Conservation (phyloP, 2,329 filamentous ascomycete species). For the Stachybotrys chartarum region DNA sequence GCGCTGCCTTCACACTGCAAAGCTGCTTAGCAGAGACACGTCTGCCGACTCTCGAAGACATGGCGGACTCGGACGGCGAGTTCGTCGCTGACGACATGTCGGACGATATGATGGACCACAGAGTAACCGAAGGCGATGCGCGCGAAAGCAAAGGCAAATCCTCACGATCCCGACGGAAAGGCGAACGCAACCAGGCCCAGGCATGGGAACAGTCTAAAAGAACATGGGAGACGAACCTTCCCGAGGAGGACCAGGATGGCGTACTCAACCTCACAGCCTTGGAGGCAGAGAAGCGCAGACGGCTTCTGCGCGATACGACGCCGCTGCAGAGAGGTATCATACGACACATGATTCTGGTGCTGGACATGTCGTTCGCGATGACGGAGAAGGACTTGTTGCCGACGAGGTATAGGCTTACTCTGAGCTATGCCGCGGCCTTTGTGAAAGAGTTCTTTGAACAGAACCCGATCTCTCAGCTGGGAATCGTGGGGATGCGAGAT, state of each 20-base stretch:
- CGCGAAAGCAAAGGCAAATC: constrained; percentile 19
- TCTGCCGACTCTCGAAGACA: constrained; percentile 20
- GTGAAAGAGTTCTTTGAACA: constrained; percentile 96
- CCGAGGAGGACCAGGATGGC: constrained; percentile 66
- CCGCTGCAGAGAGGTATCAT: constrained; percentile 96
- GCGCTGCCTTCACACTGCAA: too few relatives aligned
- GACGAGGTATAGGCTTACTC: constrained; percentile 72
- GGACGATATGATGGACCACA: constrained; percentile 51
- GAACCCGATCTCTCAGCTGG: constrained; percentile 94
- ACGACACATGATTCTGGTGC: constrained; percentile 82
- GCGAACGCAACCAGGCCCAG: constrained; percentile 36
- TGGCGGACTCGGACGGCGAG: constrained; percentile 70
- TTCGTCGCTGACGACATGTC: constrained; percentile 57
- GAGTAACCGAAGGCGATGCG: constrained; percentile 30
- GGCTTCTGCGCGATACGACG: constrained; percentile 86
- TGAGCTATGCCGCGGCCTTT: constrained; percentile 81
- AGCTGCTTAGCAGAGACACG: neutral
- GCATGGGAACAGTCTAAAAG: constrained; percentile 62
- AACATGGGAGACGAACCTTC: constrained; percentile 64
- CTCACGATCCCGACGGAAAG: constrained; percentile 19
- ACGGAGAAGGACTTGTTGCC: constrained; percentile 89
- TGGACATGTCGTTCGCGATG: constrained; percentile 94
- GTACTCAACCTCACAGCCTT: constrained; percentile 70
- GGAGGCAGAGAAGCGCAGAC: constrained; percentile 74
- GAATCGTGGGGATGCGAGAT: constrained; percentile 87